Base-by-base conservation (phyloP, 306 rosid genomes). In the Albizia julibrissin region DNA sequence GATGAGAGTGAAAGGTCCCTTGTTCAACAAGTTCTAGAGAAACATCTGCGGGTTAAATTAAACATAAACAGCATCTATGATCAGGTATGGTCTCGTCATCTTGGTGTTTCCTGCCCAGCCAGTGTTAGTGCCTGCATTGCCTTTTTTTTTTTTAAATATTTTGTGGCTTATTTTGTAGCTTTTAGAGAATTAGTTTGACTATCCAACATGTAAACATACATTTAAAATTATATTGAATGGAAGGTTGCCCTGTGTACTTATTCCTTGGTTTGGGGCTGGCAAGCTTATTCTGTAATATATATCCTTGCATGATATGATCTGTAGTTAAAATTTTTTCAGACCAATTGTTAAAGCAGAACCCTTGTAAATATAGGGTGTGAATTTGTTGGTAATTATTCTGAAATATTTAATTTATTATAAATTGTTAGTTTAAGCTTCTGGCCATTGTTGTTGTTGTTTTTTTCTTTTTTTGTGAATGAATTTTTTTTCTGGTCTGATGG, bases 1-100 rank as follows among this genome's bases (percentile, higher is more conserved):
- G 84, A 91, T 82, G 92, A 75, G 79, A 89, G 64, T 61, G 99
- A 95, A 82, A 93, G 91, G 86, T 83, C 74, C 69, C 85, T 89
- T 58, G 94, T 95, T 76, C 90, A 67, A 75, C 87, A 85, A 64
- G 92, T 92, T 78, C 79, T 93, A 69, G 92, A 87, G 78, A 88
- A 84, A 71, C 86, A 86, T 72, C 87, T 93, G 33, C 84, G 72
- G 61, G 92, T 85, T 66, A 87, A 90, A 79, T 86, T 89, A 46
- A 69, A 66, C 71, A 75, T 62, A 54, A 77, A 83, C 47, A 82
- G 75, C 70, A 82, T 95, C 78, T 93, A 93, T 81, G 82, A 81
- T 58, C 88, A 90, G 97, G 98, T 95, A 85, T 58, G 46, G 68
- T 69, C 29, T 59, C 56, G 40, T 70, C 76, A 68, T 72, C 69